Evolutionary conservation across 2,329 filamentous ascomycete genomes (phyloP).

Genomic region (Talaromyces funiculosus): DNA sequence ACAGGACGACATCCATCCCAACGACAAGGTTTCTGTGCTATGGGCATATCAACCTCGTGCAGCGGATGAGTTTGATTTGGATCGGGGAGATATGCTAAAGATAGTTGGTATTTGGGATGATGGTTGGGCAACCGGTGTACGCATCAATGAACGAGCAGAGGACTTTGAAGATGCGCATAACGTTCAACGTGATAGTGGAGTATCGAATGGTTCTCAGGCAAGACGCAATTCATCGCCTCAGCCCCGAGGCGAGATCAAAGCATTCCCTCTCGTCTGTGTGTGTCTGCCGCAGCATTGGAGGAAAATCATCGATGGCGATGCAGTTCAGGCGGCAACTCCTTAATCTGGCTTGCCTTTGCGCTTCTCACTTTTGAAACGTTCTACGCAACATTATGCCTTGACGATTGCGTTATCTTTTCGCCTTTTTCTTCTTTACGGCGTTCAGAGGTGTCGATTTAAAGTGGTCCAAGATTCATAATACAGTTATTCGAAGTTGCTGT

Average conservation of each 20-base stretch:
- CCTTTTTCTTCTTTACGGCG: constrained; percentile 9
- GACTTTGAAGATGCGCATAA: constrained; percentile 77
- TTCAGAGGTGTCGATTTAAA: constrained; percentile 12
- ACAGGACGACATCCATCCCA: constrained; percentile 87
- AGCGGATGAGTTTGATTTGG: constrained; percentile 84
- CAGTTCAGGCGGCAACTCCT: constrained; percentile 22
- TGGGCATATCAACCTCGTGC: constrained; percentile 97
- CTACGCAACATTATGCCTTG: constrained; percentile 32
- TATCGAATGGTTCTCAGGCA: constrained; percentile 65
- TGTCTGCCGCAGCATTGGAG: constrained; percentile 94
- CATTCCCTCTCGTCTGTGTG: constrained; percentile 93
- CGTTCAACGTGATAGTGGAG: constrained; percentile 83
- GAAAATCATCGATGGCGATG: constrained; percentile 89
- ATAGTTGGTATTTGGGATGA: constrained; percentile 99
- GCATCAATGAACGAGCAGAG: constrained; percentile 75
- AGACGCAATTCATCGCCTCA: constrained; percentile 56
- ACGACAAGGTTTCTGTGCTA: constrained; percentile 81
- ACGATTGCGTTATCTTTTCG: constrained; percentile 28
- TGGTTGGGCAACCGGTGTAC: constrained; percentile 91
- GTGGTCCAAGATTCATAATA: constrained; percentile 1
- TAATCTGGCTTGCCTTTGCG: constrained; percentile 15
- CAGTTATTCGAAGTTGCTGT: not conserved
- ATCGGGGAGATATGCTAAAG: constrained; percentile 96
- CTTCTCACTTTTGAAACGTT: constrained; percentile 14
- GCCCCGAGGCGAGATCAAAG: constrained; percentile 80